Percentiles rank a stretch among this genome's conserved stretches.
phyloP scores from a whole-genome alignment of 2,329 filamentous ascomycete genomes.

The Claviceps arundinis region DNA sequence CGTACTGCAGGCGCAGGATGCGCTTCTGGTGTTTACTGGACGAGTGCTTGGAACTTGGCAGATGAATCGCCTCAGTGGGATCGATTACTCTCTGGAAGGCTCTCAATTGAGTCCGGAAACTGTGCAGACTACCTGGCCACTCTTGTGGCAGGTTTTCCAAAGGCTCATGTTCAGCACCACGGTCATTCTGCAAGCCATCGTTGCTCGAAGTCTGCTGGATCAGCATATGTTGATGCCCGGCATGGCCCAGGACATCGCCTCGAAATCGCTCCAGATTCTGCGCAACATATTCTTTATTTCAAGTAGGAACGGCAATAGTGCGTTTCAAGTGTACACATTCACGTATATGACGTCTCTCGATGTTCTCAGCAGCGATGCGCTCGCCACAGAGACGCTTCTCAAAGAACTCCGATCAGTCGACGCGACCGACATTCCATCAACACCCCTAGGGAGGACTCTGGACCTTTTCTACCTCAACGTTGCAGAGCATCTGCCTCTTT shows the following conservation, averaged over 20 bases:
- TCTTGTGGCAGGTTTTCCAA: conserved; percentile 62
- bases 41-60: conserved; percentile 61
- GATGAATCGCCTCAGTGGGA: conserved; percentile 55
- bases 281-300: conserved; percentile 75
- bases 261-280: conserved; percentile 59
- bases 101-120: conserved; percentile 52
- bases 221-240: conserved; percentile 28
- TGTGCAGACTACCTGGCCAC: conserved; percentile 50
- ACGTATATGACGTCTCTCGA: conserved; percentile 74
- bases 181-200: conserved; percentile 59
- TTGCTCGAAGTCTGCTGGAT: conserved; percentile 49
- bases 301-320: conserved; percentile 54
- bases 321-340: conserved; percentile 76
- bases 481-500: conserved; percentile 67
- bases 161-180: conserved; percentile 65
- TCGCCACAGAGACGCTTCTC: conserved; percentile 53
- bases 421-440: conserved; percentile 16
- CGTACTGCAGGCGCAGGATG: conserved; percentile 42
- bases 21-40: conserved; percentile 52
- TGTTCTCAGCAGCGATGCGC: conserved; percentile 58
- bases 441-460: conserved; percentile 50
- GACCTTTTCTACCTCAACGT: conserved; percentile 82
- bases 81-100: conserved; percentile 56
- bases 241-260: conserved; percentile 49
- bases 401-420: conserved; percentile 38